Conservation (phyloP, 1,139 yeast genomes). For the Candida gigantensis region DNA sequence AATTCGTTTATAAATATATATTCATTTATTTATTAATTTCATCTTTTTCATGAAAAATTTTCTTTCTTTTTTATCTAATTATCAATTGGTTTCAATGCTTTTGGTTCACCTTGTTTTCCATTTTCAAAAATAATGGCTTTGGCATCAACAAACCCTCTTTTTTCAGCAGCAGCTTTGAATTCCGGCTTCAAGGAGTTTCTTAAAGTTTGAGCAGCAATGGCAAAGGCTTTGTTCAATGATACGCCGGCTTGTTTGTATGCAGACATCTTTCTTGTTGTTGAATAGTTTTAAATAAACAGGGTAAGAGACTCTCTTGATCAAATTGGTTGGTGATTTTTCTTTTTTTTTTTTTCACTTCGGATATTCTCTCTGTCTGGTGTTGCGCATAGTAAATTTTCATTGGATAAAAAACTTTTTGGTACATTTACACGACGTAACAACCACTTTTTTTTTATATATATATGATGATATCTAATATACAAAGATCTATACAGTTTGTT, state of each 20-base stretch:
- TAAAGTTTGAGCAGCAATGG: conserved; percentile 87
- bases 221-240: conserved; percentile 85
- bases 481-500: background rate
- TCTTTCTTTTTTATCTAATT: conserved; percentile 3
- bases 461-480: no score
- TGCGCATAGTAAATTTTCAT: no score
- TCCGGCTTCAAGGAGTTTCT: conserved; percentile 91
- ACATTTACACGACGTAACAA: no score
- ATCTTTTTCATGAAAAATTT: no score
- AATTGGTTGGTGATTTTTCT: no score
- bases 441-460: no score
- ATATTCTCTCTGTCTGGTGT: no score
- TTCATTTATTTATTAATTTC: background rate
- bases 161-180: conserved; percentile 70
- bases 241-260: conserved; percentile 87
- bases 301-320: no score
- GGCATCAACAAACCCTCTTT: conserved; percentile 77
- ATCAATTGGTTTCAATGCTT: conserved; percentile 15
- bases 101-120: conserved; percentile 53
- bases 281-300: no score
- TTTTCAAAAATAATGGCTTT: conserved; percentile 71
- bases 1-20: conserved; percentile 1
- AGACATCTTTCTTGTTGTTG: conserved; percentile 44
- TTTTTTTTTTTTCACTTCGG: no score
- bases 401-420: no score